These are phyloP conservation scores for Syzygium syzygioides DNA, from an alignment of 441 rosid genomes.

Conservation along the genomic window DNA sequence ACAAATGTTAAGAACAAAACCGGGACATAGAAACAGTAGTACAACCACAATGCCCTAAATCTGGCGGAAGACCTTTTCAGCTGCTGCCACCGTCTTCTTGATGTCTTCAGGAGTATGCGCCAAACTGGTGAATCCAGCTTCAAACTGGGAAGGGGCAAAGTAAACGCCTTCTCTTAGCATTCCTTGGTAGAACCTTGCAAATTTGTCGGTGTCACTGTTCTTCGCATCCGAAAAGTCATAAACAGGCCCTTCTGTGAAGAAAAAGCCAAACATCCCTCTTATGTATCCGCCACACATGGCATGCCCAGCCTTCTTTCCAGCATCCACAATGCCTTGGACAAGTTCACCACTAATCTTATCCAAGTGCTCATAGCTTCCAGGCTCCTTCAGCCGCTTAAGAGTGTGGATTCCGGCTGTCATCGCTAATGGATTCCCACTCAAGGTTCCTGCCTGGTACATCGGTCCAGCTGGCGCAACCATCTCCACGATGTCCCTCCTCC, in stretches of 20 bases:
- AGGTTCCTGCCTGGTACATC: constrained; percentile 95
- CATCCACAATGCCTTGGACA: constrained; percentile 57
- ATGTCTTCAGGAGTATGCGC: constrained; percentile 75
- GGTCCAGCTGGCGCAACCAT: constrained; percentile 98
- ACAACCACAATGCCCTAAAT: constrained; percentile 28
- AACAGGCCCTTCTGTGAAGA: constrained; percentile 88
- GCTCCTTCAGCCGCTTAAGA: constrained; percentile 58
- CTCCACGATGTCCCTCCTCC: constrained; percentile 87
- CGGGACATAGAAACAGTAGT: not conserved
- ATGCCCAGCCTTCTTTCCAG: constrained; percentile 84
- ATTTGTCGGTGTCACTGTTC: constrained; percentile 71
- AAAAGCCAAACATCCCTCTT: constrained; percentile 87
- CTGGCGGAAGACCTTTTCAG: constrained; percentile 59
- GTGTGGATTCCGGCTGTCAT: constrained; percentile 92
- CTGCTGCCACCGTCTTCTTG: constrained; percentile 63
- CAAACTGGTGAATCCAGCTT: constrained; percentile 91
- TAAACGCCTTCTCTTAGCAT: constrained; percentile 91
- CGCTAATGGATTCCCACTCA: constrained; percentile 91
- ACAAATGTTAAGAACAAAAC: not conserved
- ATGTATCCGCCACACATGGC: constrained; percentile 80
- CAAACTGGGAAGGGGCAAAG: constrained; percentile 87
- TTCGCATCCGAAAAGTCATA: constrained; percentile 69
- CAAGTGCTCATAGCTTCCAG: constrained; percentile 74
- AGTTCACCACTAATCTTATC: constrained; percentile 68
- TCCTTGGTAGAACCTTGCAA: constrained; percentile 62